Evolutionary conservation across 192 early-diverging fungal species (phyloP), one percentile per base, ranked within the genome.

Genomic region (Podila epigama): DNA sequence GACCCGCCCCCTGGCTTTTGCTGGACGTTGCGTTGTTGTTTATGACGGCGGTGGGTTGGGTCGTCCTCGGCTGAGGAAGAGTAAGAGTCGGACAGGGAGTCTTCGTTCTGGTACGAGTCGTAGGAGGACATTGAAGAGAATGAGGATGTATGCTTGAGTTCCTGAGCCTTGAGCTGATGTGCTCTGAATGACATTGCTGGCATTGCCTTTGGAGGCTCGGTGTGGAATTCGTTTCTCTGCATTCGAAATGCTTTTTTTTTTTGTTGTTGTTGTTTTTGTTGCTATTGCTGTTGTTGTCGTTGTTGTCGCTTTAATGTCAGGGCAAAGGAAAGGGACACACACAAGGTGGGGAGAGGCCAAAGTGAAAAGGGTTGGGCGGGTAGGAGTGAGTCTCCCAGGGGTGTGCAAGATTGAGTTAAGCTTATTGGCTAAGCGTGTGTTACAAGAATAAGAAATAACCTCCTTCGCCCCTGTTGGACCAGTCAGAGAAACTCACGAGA

Each of bases 101-200:
- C 22, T 16, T 53, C 10, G 48, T 32, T 52, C 25, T 18, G n/a
- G 35, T 34, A 66, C 44, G 77, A 79, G 20, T 63, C 73, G 40
- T 82, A 82, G 27, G 81, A 82, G 29, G 75, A 79, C 39, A 82
- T 60, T 25, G 81, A 82, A 12, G 81, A 75, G 58, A 68, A 69
- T 5, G 81, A 82, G 35, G 31, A 35, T 9, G 58, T 25, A 20
- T 75, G 81, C 50, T 63, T 69, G 5, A 79, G 63, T 35, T 60
- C 60, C 42, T 75, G 73, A 20, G 75, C 60, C 54, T 41, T 41
- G 22, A 82, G 73, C 27, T 69, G 66, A 33, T 75, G 72, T 39
- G 72, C 44, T 11, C 72, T 64, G 41, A 75, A 75, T 35, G 72
- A 57, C 60, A 75, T 68, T 50, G 59, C 60, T 5, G 72, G 72